phyloP scores from a whole-genome alignment of 768 basidiomycete genomes.

The Auriscalpium orientale region DNA sequence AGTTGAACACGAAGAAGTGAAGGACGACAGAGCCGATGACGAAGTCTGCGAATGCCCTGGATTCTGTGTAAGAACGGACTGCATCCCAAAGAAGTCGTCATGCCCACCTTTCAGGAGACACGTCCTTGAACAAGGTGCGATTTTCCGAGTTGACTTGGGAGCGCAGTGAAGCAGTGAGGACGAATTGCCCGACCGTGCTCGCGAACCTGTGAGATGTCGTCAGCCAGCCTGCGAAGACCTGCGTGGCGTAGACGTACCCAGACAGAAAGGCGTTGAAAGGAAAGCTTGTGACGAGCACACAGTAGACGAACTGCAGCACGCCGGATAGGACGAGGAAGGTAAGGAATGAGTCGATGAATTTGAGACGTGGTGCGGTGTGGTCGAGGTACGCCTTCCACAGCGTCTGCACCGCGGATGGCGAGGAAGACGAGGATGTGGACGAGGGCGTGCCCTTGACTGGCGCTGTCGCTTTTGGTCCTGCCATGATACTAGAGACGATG shows the following conservation, averaged over 20 bases:
- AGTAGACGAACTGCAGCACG: conserved; percentile 85
- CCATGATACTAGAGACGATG: conserved; percentile 23
- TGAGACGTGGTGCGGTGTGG: conserved; percentile 75
- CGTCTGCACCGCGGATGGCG: conserved; percentile 35
- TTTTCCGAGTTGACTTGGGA: conserved; percentile 89
- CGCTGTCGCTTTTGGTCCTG: conserved; percentile 27
- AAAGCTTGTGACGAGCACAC: conserved; percentile 83
- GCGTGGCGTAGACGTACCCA: conserved; percentile 51
- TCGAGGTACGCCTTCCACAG: conserved; percentile 74
- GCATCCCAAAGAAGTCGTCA: neutral
- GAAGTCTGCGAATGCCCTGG: conserved; percentile 95
- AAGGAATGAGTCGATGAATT: conserved; percentile 91
- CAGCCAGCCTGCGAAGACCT: neutral
- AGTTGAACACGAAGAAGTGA: conserved; percentile 98
- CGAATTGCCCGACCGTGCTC: conserved; percentile 94
- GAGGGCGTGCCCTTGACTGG: conserved; percentile 12
- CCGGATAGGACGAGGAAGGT: conserved; percentile 89
- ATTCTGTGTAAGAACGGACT: neutral
- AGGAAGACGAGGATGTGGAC: conserved; percentile 1
- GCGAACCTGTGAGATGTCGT: conserved; percentile 53
- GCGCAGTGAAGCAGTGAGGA: conserved; percentile 85
- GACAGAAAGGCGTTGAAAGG: conserved; percentile 97
- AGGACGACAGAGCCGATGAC: conserved; percentile 90
- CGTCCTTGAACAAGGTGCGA: conserved; percentile 73
- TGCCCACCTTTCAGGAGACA: conserved; percentile 83